Base-by-base conservation (phyloP, 2,329 filamentous ascomycete species). In the Venturia oleaginea region DNA sequence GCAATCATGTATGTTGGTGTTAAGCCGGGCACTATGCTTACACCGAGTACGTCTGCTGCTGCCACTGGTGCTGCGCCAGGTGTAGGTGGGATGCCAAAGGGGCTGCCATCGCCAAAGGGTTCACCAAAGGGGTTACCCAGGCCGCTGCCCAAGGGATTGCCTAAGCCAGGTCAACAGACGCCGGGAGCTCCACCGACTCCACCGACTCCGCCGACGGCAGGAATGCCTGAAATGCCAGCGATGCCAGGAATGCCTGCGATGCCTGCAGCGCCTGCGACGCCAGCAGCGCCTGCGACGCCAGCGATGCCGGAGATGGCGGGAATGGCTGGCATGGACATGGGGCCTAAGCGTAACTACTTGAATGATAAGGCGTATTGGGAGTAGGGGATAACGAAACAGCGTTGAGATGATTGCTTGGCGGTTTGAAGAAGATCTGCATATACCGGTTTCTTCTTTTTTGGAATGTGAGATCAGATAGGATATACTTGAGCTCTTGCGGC, bases 1-100 rank as follows among this genome's bases (percentile, higher is more conserved):
- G 64, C 59, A 4, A 51, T 65, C 32, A 64, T 65, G 60, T 65
- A 64, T 59, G 59, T 60, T 60, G 59, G 22, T 42, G 37, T 60
- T 8, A 43, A 60, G 37, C 59, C 59, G 15, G 59, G 59, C 3
- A 60, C 51, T 7, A 57, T 34, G 51, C 19, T 34, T 8, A n/a
- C 15, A 5, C 4, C 5, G 17, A 19, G 5, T 19, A 4, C 27
- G 17, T 3, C 24, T 55, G 24, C 48, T 17, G 48, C 48, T 17
- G 17, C 24, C 34, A 11, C 48, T 19, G 51, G 10, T 30, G 51
- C 24, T 54, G n/a, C n/a, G n/a, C n/a, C n/a, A n/a, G 48, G 11
- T 32, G 48, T 24, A 11, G 48, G 10, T 54, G 48, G 48, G 0
- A 24, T 3, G 24, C 48, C 4, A 11, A 3, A 17, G 48, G 24